These are phyloP conservation scores for Cenchrus purpureus DNA, from an alignment of 176 grass and related monocot genomes.

Conservation along the genomic window DNA sequence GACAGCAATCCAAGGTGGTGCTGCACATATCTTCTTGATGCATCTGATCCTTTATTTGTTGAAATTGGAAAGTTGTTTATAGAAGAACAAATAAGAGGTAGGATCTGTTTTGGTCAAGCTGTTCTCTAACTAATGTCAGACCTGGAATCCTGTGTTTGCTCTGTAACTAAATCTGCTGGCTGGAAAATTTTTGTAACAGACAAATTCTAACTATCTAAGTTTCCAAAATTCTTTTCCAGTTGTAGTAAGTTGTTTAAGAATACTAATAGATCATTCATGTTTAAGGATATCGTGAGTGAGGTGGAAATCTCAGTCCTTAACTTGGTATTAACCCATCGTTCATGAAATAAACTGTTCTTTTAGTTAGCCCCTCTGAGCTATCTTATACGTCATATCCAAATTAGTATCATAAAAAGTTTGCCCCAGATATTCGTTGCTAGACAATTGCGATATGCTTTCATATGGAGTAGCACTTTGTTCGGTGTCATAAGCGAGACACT, in stretches of 20 bases:
- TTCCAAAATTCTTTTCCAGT: background rate
- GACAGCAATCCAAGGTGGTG: slow-evolving; percentile 78
- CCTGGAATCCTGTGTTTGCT: slow-evolving; percentile 7
- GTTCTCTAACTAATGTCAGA: background rate
- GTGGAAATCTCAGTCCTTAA: background rate
- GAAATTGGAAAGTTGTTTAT: slow-evolving; percentile 78
- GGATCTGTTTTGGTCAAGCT: slow-evolving; percentile 9
- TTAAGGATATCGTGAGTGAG: background rate
- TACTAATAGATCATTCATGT: background rate
- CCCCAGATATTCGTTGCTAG: background rate
- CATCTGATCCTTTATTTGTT: slow-evolving; percentile 74
- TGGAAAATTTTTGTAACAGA: background rate
- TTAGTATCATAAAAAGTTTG: background rate
- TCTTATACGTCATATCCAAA: slow-evolving; percentile 8
- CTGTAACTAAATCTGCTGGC: background rate
- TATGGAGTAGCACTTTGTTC: background rate
- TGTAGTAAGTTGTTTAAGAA: slow-evolving; percentile 17
- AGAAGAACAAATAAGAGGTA: slow-evolving; percentile 77
- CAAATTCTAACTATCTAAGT: slow-evolving; percentile 2
- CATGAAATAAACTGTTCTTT: slow-evolving; percentile 4
- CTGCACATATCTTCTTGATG: slow-evolving; percentile 86
- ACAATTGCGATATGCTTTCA: background rate
- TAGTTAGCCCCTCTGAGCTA: background rate
- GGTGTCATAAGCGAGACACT: background rate
- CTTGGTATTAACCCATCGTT: background rate